Conservation (phyloP, 2,329 filamentous ascomycete genomes). For the Paracoccidioides brasiliensis region DNA sequence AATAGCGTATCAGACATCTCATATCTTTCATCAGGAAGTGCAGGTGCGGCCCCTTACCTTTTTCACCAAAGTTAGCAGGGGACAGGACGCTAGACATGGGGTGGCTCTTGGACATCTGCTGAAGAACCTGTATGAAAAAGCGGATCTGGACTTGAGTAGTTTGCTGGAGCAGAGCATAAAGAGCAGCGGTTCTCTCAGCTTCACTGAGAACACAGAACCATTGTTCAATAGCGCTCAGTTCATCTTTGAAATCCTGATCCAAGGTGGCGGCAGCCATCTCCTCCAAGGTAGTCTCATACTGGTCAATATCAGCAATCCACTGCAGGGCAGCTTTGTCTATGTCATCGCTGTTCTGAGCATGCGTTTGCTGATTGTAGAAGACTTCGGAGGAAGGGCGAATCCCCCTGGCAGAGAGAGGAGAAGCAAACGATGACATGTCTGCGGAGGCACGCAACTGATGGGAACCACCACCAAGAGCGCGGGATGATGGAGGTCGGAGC, state of each 20-base stretch:
- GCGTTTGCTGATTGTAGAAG: slow-evolving; percentile 64
- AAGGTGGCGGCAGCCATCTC: slow-evolving; percentile 98
- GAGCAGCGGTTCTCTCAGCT: slow-evolving; percentile 84
- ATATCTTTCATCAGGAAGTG: background rate
- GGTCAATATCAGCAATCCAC: slow-evolving; percentile 98
- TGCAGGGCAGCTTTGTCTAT: slow-evolving; percentile 92
- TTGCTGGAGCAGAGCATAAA: slow-evolving; percentile 93
- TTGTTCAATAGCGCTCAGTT: slow-evolving; percentile 96
- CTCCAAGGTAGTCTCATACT: slow-evolving; percentile 96
- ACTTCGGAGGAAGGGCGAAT: slow-evolving; percentile 94
- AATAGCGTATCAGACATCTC: slow-evolving; percentile 5
- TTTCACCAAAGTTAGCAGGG: slow-evolving; percentile 84
- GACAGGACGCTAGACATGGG: slow-evolving; percentile 93
- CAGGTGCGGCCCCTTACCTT: slow-evolving; percentile 46
- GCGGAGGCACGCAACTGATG: slow-evolving; percentile 89
- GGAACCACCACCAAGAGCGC: slow-evolving; percentile 60
- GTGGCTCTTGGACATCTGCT: slow-evolving; percentile 98
- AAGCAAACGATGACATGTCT: slow-evolving; percentile 79
- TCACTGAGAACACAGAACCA: slow-evolving; percentile 98
- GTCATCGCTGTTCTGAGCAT: slow-evolving; percentile 58
- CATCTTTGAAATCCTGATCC: slow-evolving; percentile 98
- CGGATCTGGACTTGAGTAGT: slow-evolving; percentile 97
- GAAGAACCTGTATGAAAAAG: slow-evolving; percentile 96
- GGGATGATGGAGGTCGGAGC: slow-evolving; percentile 70
- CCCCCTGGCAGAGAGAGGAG: slow-evolving; percentile 55